Percentiles rank a stretch among this genome's conserved stretches.
Conservation (phyloP, 2,329 filamentous ascomycete genomes). For the Parastagonospora avenae region DNA sequence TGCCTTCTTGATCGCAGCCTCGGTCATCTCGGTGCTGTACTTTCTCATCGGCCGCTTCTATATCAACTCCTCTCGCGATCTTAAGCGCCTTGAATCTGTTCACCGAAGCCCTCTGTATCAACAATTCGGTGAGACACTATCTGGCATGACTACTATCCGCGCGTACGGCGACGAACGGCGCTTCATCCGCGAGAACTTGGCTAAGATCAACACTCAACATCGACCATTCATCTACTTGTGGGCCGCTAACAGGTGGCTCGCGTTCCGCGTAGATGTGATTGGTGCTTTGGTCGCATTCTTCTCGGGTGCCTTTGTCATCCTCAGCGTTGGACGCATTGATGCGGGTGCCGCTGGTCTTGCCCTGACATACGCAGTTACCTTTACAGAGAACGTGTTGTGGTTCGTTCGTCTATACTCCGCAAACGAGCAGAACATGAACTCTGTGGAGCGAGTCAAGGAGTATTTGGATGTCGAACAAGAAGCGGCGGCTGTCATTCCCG, state of each 20-base stretch:
- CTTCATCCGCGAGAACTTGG: conserved; percentile 90
- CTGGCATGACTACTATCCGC: conserved; percentile 93
- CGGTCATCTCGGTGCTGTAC: conserved; percentile 85
- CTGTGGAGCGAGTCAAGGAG: conserved; percentile 95
- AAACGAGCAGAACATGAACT: conserved; percentile 99
- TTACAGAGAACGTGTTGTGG: conserved; percentile 97
- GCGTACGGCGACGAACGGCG: conserved; percentile 93
- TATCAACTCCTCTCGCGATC: conserved; percentile 86
- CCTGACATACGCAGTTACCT: conserved; percentile 92
- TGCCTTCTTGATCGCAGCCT: conserved; percentile 82
- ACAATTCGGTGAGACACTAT: conserved; percentile 94
- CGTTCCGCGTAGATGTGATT: conserved; percentile 86
- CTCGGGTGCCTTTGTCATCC: conserved; percentile 86
- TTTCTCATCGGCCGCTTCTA: conserved; percentile 86
- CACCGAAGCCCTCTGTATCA: conserved; percentile 95
- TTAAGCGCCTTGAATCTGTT: conserved; percentile 93
- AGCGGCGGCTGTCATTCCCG: conserved; percentile 75
- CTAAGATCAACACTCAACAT: conserved; percentile 86
- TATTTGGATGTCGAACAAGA: conserved; percentile 97
- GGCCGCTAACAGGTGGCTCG: conserved; percentile 96
- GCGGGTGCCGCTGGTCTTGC: conserved; percentile 92
- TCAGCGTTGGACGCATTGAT: conserved; percentile 82
- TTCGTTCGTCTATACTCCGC: conserved; percentile 90
- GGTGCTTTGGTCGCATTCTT: conserved; percentile 94
- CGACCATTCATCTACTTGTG: conserved; percentile 95